Percentiles rank a stretch among this genome's conserved stretches.
Evolutionary conservation across 2,329 filamentous ascomycete genomes (phyloP).

Genomic region (Colletotrichum sp.): DNA sequence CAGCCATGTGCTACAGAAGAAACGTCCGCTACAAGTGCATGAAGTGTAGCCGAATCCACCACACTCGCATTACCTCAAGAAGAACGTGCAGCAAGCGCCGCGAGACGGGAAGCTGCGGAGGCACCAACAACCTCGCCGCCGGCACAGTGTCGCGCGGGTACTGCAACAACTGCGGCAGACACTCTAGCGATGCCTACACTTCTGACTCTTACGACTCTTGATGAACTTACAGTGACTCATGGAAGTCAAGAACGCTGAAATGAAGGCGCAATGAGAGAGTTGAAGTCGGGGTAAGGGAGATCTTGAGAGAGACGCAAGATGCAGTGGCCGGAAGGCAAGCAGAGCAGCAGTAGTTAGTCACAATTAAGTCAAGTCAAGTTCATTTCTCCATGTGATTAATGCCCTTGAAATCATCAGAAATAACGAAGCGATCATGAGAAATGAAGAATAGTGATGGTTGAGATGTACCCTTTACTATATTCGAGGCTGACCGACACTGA

Average conservation of each 20-base stretch:
- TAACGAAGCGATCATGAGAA: not conserved
- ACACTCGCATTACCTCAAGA: not conserved
- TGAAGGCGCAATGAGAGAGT: rapidly evolving
- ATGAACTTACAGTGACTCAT: too few species aligned
- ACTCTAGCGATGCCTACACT: not conserved
- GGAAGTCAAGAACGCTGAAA: rapidly evolving
- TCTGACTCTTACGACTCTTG: not conserved
- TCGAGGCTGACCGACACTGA: not conserved
- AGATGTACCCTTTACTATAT: not conserved
- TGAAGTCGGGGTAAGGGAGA: not conserved
- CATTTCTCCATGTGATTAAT: not conserved
- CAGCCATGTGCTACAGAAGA: not conserved
- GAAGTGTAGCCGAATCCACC: not conserved
- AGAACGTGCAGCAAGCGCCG: not conserved
- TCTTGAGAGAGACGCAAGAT: not conserved
- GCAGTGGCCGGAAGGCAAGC: not conserved
- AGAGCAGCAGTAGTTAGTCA: not conserved
- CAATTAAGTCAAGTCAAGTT: not conserved
- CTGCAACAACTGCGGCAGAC: not conserved
- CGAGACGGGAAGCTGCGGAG: not conserved
- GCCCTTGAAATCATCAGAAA: rapidly evolving
- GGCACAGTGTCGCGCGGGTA: not conserved
- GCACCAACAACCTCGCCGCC: not conserved
- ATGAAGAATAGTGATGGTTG: not conserved
- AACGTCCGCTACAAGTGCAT: not conserved